These are phyloP conservation scores for Rutstroemia sydowiana DNA, from an alignment of 2,329 filamentous ascomycete species.

Conservation along the genomic window DNA sequence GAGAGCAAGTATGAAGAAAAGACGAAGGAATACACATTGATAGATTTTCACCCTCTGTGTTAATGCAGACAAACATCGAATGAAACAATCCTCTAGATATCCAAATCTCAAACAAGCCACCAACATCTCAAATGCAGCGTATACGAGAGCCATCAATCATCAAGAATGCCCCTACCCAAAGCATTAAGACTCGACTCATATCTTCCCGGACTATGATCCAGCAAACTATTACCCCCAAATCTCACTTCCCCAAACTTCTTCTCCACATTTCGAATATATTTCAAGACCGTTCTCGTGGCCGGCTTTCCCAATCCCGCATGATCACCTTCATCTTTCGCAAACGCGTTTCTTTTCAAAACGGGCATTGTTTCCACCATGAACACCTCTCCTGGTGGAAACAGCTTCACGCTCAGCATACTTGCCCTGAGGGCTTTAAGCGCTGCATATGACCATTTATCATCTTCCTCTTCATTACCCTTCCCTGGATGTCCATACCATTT, in stretches of 20 bases:
- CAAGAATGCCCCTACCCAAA: constrained; percentile 39
- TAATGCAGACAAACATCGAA: too few species aligned
- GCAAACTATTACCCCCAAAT: constrained; percentile 67
- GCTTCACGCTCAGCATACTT: constrained; percentile 61
- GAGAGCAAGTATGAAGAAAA: too few species aligned
- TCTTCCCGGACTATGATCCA: constrained; percentile 66
- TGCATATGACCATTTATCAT: constrained; percentile 61
- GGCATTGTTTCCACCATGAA: constrained; percentile 63
- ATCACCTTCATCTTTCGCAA: constrained; percentile 31
- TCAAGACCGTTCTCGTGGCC: constrained; percentile 61
- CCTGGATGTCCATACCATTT: constrained; percentile 47
- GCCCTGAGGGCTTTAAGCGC: constrained; percentile 59
- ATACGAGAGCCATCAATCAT: background rate
- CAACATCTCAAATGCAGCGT: too few species aligned
- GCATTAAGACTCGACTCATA: constrained; percentile 65
- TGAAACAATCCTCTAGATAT: too few species aligned
- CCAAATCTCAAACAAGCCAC: too few species aligned
- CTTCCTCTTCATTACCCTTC: constrained; percentile 38
- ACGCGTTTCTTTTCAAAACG: constrained; percentile 61
- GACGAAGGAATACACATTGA: too few species aligned
- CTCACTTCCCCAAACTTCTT: constrained; percentile 60
- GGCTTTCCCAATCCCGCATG: constrained; percentile 46
- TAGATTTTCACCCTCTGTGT: too few species aligned
- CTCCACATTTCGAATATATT: constrained; percentile 66
- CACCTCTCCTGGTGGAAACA: constrained; percentile 69